A percentile compares a stretch with the other conserved stretches of the same genome.
Conservation (phyloP, 2,329 filamentous ascomycete species). For the Zarea fungicola region DNA sequence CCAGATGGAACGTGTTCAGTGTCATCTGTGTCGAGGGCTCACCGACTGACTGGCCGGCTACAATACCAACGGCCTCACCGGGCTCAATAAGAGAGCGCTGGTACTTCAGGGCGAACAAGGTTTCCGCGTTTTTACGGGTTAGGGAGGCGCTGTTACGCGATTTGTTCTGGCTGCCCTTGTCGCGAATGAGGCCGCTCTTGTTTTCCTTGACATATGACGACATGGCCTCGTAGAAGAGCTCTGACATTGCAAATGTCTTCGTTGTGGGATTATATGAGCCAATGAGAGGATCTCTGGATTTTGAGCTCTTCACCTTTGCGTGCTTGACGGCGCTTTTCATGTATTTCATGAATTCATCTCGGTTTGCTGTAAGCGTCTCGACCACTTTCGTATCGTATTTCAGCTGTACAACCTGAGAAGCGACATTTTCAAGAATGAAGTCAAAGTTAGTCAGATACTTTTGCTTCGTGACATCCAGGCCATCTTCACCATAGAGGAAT, state of each 20-base stretch:
- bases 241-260: conserved; percentile 80
- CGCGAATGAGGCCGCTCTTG: conserved; percentile 51
- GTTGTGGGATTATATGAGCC: conserved; percentile 69
- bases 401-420: conserved; percentile 72
- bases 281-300: conserved; percentile 69
- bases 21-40: conserved; percentile 99
- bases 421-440: conserved; percentile 82
- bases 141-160: conserved; percentile 26
- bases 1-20: conserved; percentile 98
- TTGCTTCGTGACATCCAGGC: conserved; percentile 88
- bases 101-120: conserved; percentile 87
- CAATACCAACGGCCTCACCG: conserved; percentile 93
- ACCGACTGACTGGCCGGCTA: conserved; percentile 92
- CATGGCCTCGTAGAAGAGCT: conserved; percentile 71
- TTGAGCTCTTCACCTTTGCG: conserved; percentile 49
- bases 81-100: conserved; percentile 87
- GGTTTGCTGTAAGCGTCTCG: conserved; percentile 44
- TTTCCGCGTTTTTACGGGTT: conserved; percentile 71
- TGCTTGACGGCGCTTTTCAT: conserved; percentile 80
- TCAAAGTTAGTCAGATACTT: conserved; percentile 87
- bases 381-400: conserved; percentile 53
- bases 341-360: conserved; percentile 62
- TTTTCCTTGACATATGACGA: conserved; percentile 77
- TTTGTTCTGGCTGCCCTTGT: conserved; percentile 36
- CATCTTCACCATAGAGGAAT: conserved; percentile 95